Percentiles rank a stretch among this genome's conserved stretches.
Conservation (phyloP, 768 basidiomycete species). For the Xerocomus spinulosus region DNA sequence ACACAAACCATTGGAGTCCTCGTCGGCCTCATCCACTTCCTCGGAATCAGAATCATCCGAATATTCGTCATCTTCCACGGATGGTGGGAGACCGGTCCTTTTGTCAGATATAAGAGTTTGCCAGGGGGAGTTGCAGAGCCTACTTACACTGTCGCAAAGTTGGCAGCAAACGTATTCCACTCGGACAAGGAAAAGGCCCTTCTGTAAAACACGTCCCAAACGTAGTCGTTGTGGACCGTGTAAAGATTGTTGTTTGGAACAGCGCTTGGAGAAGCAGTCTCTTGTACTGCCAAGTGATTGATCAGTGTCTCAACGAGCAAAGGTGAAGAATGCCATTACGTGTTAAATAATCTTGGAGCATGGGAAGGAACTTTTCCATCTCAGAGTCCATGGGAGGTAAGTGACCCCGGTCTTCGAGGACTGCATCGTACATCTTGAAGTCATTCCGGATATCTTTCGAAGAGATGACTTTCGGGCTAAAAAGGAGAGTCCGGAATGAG, state of each 20-base stretch:
- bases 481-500: background rate
- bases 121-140: background rate
- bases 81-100: conserved; percentile 64
- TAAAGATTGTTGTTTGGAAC: background rate
- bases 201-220: conserved; percentile 83
- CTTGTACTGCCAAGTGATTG: conserved; percentile 20
- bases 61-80: conserved; percentile 46
- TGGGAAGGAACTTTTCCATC: conserved; percentile 72
- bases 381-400: conserved; percentile 46
- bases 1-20: conserved; percentile 73
- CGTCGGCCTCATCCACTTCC: conserved; percentile 71
- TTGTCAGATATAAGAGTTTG: background rate
- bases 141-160: conserved; percentile 61
- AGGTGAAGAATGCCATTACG: conserved; percentile 36
- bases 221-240: conserved; percentile 52
- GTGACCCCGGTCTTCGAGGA: conserved; percentile 39
- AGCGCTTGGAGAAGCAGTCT: conserved; percentile 12
- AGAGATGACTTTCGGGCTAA: conserved; percentile 54
- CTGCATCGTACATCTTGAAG: conserved; percentile 71
- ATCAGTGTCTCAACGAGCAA: conserved; percentile 1
- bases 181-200: conserved; percentile 55
- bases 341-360: conserved; percentile 71
- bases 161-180: conserved; percentile 53
- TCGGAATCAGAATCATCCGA: conserved; percentile 64
- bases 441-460: conserved; percentile 45